Evolutionary conservation across 75 land plant genomes (phyloP).

Genomic region (Selaginella tamariscina): DNA sequence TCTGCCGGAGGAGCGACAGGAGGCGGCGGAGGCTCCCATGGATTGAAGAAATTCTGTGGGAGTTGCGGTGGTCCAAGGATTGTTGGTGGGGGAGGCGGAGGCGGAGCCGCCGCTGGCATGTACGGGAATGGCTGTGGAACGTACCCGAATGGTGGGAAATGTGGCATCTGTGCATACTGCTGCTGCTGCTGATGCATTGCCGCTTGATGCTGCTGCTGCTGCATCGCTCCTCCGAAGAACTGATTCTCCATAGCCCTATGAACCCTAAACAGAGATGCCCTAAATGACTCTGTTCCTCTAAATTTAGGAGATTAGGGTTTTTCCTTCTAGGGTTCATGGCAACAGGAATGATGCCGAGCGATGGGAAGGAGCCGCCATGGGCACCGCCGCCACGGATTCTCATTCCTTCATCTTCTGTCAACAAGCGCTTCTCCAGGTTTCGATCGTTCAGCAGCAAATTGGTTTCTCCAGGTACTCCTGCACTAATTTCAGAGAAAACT

Average conservation of each 20-base stretch:
- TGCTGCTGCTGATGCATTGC: conserved; percentile 11
- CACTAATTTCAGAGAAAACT: too few relatives aligned
- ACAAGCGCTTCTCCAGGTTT: neutral
- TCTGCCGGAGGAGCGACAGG: conserved; percentile 65
- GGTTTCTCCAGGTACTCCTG: too few relatives aligned
- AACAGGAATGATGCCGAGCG: neutral
- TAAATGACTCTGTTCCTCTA: too few relatives aligned
- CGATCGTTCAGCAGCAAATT: neutral
- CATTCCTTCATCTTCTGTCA: neutral
- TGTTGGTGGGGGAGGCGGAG: conserved; percentile 4
- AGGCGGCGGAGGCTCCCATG: conserved; percentile 61
- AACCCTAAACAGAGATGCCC: too few relatives aligned
- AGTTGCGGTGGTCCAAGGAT: neutral
- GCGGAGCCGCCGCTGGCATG: neutral
- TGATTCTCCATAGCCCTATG: neutral
- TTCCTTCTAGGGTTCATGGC: neutral
- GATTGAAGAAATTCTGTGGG: conserved; percentile 23
- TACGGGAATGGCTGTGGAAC: conserved; percentile 9
- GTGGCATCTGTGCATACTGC: conserved; percentile 10
- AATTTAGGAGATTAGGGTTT: neutral
- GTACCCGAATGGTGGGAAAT: conserved; percentile 16
- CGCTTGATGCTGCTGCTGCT: neutral
- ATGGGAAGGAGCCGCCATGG: neutral
- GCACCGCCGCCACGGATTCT: neutral
- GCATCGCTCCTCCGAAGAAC: neutral